Evolutionary conservation across 768 basidiomycete species (phyloP).

Genomic region (Lentinula sp.): DNA sequence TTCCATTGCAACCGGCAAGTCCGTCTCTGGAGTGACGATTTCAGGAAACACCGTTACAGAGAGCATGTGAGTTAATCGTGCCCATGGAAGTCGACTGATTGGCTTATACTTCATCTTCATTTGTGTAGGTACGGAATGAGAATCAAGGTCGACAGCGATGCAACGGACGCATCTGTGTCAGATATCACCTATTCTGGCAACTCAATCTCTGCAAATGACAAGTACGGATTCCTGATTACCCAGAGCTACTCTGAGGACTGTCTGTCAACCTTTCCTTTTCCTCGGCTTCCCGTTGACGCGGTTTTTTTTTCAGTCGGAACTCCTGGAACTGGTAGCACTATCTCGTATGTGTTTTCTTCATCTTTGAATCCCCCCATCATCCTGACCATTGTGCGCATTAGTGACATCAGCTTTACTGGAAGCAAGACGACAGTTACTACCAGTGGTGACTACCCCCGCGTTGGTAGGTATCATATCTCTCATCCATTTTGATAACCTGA

Average conservation of each 20-base stretch:
- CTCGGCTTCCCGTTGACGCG: background rate
- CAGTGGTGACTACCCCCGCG: background rate
- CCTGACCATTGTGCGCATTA: background rate
- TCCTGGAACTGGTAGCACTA: constrained; percentile 32
- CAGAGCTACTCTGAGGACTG: constrained; percentile 17
- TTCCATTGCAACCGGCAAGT: constrained; percentile 29
- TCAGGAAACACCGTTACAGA: constrained; percentile 22
- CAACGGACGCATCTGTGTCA: constrained; percentile 25
- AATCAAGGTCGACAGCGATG: constrained; percentile 13
- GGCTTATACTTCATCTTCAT: constrained; percentile 28
- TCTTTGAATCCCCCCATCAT: no score
- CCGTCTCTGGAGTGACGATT: constrained; percentile 1
- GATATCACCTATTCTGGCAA: constrained; percentile 31
- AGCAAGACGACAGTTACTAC: background rate
- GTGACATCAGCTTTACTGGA: constrained; percentile 1
- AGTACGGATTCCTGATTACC: constrained; percentile 38
- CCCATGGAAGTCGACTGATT: constrained; percentile 29
- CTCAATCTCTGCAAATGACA: constrained; percentile 23
- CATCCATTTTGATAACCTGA: background rate
- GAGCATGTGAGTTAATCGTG: constrained; percentile 2
- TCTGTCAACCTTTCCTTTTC: background rate
- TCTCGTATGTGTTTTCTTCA: constrained; percentile 18
- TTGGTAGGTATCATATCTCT: background rate
- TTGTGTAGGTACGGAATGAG: constrained; percentile 3
- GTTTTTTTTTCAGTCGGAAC: constrained; percentile 24